phyloP scores from a whole-genome alignment of 306 rosid genomes.

The Inga laurina region DNA sequence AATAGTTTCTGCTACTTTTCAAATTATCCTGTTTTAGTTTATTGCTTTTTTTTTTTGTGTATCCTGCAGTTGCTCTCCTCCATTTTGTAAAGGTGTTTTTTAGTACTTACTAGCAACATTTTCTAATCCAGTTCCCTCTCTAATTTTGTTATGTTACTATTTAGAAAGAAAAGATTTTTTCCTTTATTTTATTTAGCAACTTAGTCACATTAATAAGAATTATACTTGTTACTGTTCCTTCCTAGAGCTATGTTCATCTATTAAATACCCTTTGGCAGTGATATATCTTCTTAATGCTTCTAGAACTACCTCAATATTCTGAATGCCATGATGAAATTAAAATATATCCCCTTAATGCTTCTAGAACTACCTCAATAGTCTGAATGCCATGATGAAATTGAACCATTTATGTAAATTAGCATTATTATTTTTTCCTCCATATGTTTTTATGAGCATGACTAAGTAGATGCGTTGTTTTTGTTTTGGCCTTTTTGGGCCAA shows the following conservation, averaged over 20 bases:
- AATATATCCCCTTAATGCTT: not conserved
- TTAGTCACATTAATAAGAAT: not conserved
- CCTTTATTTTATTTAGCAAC: not conserved
- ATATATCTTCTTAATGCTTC: not conserved
- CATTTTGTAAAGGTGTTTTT: not conserved
- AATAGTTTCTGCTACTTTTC: constrained; percentile 10
- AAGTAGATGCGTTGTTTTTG: not conserved
- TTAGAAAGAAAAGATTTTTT: not conserved
- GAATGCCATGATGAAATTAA: not conserved
- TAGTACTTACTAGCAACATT: not conserved
- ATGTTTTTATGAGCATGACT: not conserved
- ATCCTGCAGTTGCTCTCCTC: not conserved
- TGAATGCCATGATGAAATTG: not conserved
- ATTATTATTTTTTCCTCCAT: not conserved
- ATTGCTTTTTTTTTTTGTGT: not conserved
- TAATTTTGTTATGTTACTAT: not conserved
- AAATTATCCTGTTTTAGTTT: constrained; percentile 10
- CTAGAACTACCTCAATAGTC: not conserved
- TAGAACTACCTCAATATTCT: not conserved
- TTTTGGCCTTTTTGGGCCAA: not conserved
- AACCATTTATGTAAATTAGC: not conserved
- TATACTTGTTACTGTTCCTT: not conserved
- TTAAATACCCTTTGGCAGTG: not conserved
- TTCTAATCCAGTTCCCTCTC: not conserved
- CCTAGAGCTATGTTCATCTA: not conserved